Base-by-base conservation (phyloP, 805 yeast species). In the Zygosaccharomyces bailii region DNA sequence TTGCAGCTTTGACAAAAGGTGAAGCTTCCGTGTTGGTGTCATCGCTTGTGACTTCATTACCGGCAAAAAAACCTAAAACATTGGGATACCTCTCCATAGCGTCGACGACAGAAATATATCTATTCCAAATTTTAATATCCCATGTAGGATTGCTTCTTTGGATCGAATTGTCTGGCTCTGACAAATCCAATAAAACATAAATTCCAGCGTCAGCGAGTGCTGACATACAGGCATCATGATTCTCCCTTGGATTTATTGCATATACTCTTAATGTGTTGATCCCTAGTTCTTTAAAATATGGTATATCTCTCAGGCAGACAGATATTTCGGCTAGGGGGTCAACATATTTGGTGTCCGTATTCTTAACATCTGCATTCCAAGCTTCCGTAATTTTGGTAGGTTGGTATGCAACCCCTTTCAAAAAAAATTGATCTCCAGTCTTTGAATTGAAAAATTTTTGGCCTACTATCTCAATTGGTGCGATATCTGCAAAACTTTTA, bases 1-100 rank as follows among this genome's bases (percentile, higher is more conserved):
- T 76, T 13, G 98, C 96, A 23, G 98, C 96, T 74, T 91, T 93
- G 45, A 93, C 96, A 67, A 82, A 91, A 1, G 97, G 88, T 21
- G 97, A 89, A 24, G 97, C 86, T 55, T 80, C 83, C 10, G 97
- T 86, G 67, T 87, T 90, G 39, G 88, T 70, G 34, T 68, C 69
- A 60, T 86, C 88, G 67, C 90, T 91, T 48, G 91, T 80, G 43
- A 93, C 98, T 75, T 91, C 99, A 68, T 93, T 93, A 50, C 98
- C 99, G 21, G 98, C 98, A 68, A 91, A 90, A 76, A 87, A 90
- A 2, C 98, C 99, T 51, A 91, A 73, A 14, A 87, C 78, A 68
- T 91, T 91, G 38, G 82, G 68, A 69, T 90, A 91, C 56, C 76
- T 72, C 47, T 80, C 78, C 71, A 93, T 78, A 54, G 76, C 70